Base-by-base conservation (phyloP, 129 eudicot species). In the Flaveria sonorensis region DNA sequence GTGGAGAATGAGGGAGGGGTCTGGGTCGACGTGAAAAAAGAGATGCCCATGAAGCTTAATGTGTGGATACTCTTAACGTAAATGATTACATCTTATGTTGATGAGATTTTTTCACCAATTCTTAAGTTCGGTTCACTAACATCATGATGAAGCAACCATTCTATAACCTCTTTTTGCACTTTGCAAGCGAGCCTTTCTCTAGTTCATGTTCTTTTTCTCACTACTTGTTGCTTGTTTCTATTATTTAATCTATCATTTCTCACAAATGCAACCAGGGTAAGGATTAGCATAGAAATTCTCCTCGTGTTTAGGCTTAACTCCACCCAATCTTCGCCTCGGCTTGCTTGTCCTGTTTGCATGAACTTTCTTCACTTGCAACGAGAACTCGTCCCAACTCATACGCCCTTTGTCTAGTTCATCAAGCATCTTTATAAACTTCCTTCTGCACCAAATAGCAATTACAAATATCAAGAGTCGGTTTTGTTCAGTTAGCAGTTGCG, bases 241-340 rank as follows among this genome's bases (percentile, higher is more conserved):
- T 51, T 13, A 63, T 72, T 68, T 72, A 72, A 10, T 51, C 23
- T 48, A 51, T 53, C 53, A 62, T 53, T 42, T 71, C 20, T 84
- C 83, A 70, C 91, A 87, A 8, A 89, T 75, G 81, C 95, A 89
- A 72, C 89, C 95, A 13, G 91, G 95, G 45, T 73, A 87, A 61
- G 91, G 91, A 83, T 87, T 89, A 20, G 91, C 86, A 55, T 86
- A 89, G 61, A 87, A 89, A 50, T 74, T 86, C 70, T 89, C 89
- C 77, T 89, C 96, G 1, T 13, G 69, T 76, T 79, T 83, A 0
- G 91, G 89, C 48, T 81, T 67, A 26, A 50, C 32, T 60, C 88
- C 88, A 4, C 77, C 75, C 45, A 66, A 48, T 81, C 95, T 82
- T 16, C 21, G 76, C 60, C 59, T 74, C 12, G 89, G 96, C 10